Evolutionary conservation across 495 filamentous ascomycete species (phyloP), one percentile per base, ranked within the genome.

Genomic region (Apodospora peruviana): DNA sequence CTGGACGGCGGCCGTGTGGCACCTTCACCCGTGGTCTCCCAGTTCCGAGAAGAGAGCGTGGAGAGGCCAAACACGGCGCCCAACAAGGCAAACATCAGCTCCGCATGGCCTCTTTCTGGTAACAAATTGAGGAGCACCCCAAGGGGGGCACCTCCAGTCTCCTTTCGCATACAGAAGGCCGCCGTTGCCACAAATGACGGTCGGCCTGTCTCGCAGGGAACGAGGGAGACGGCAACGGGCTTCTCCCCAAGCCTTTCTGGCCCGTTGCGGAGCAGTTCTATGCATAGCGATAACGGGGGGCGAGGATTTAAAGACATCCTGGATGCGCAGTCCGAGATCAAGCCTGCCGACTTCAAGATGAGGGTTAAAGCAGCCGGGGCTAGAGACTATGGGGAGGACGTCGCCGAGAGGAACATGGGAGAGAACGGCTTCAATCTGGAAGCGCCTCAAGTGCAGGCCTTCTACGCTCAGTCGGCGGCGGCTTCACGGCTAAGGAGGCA

Each of bases 371-470:
- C 75, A 8, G 56, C 72, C 11, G 75, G 76, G 0, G 57, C 64
- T 1, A 67, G 66, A 43, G 72, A 74, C 42, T 79, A 76, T 46
- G 75, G 72, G 27, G 75, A 80, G 55, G 77, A 79, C 54, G 76
- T 80, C 0, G 77, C 77, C 4, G 76, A 78, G 37, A 62, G 77
- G 20, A 80, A 80, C 45, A 67, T 77, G 39, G 60, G 47, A 16
- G 51, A 62, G 43, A 73, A 66, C 39, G 61, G 64, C 1, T 59
- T 59, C 43, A 43, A 61, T 24, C 51, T 66, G 5, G 50, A 53
- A 17, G 61, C 66, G 1, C 35, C 51, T 3, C 62, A 63, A 7
- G 65, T 67, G 11, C 47, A 51, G 38, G 60, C 60, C 1, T 71
- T 62, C 27, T 61, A 68, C 51, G 48, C 61, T 3, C 55, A 49